Evolutionary conservation across 164 flowering plant genomes (phyloP).

Genomic region (Magnolia changhungtana): DNA sequence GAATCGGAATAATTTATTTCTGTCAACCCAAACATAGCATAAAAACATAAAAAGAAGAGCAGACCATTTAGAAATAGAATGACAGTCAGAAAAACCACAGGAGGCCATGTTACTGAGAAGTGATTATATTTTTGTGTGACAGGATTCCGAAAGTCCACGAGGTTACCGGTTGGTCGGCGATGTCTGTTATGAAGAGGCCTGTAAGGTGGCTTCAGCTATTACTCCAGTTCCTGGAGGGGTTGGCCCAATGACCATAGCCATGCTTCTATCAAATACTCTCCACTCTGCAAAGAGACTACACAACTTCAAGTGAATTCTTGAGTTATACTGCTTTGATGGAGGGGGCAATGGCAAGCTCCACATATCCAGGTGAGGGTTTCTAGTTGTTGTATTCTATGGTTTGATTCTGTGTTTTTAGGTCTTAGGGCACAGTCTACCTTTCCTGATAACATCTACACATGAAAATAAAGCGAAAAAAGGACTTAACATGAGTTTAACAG

Average conservation of each 20-base stretch:
- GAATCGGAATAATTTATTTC: too few species aligned
- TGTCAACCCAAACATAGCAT: too few species aligned
- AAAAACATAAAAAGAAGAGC: too few species aligned
- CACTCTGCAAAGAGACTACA: conserved; percentile 61
- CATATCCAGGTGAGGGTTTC: background rate
- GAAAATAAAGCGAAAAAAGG: background rate
- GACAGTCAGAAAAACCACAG: too few species aligned
- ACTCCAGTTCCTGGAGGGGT: conserved; percentile 99
- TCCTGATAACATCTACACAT: background rate
- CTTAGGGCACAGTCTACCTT: background rate
- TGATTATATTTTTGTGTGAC: conserved; percentile 4
- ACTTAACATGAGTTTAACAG: too few species aligned
- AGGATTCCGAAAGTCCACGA: conserved; percentile 70
- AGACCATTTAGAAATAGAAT: too few species aligned
- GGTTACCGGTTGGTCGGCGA: conserved; percentile 94
- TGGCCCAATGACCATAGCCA: conserved; percentile 98
- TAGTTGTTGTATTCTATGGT: background rate
- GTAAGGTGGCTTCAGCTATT: conserved; percentile 81
- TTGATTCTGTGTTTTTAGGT: background rate
- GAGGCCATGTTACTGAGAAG: background rate
- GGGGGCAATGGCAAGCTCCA: background rate
- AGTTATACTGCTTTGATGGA: background rate
- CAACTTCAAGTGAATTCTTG: conserved; percentile 42
- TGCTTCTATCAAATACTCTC: conserved; percentile 93
- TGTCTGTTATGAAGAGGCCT: conserved; percentile 83